A percentile compares a stretch with the other conserved stretches of the same genome.
Evolutionary conservation across 768 basidiomycete genomes (phyloP).

Genomic region (Tremella mesenterica): DNA sequence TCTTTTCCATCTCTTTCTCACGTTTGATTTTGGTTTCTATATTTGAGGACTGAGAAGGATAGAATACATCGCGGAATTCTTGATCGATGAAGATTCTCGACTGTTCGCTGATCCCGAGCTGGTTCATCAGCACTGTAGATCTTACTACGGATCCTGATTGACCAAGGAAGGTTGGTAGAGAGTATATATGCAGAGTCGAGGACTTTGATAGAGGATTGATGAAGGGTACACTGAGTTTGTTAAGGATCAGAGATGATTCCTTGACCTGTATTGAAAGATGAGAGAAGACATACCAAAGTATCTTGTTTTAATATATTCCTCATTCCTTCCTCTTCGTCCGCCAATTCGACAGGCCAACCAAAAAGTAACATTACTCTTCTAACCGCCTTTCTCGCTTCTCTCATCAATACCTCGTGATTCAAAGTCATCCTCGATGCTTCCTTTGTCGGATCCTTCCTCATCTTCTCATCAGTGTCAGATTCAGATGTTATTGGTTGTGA

Average conservation of each 20-base stretch:
- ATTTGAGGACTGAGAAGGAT: no score
- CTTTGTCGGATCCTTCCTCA: not conserved
- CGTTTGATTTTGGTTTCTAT: no score
- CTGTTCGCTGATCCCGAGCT: slow-evolving; percentile 27
- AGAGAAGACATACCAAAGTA: slow-evolving; percentile 23
- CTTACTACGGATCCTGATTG: no score
- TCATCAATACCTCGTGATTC: slow-evolving; percentile 3
- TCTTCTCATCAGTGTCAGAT: not conserved
- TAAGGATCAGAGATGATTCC: no score
- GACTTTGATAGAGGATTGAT: no score
- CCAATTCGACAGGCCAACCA: slow-evolving; percentile 17
- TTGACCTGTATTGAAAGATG: not conserved
- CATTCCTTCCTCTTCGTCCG: slow-evolving; percentile 18
- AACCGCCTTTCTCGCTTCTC: slow-evolving; percentile 8
- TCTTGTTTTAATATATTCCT: slow-evolving; percentile 26
- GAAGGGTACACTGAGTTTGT: no score
- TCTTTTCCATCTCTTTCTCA: no score
- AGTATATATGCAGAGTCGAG: not conserved
- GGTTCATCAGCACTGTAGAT: not conserved
- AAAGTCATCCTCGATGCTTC: slow-evolving; percentile 12
- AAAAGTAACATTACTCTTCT: slow-evolving; percentile 17
- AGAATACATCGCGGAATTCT: slow-evolving; percentile 24
- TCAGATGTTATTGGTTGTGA: slow-evolving; percentile 7
- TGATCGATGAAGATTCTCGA: slow-evolving; percentile 26
- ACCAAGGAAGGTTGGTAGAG: no score